Percentiles rank a stretch among this genome's conserved stretches.
Conservation (phyloP, 371 early-diverging fungal species). For the Mucor saturninus region DNA sequence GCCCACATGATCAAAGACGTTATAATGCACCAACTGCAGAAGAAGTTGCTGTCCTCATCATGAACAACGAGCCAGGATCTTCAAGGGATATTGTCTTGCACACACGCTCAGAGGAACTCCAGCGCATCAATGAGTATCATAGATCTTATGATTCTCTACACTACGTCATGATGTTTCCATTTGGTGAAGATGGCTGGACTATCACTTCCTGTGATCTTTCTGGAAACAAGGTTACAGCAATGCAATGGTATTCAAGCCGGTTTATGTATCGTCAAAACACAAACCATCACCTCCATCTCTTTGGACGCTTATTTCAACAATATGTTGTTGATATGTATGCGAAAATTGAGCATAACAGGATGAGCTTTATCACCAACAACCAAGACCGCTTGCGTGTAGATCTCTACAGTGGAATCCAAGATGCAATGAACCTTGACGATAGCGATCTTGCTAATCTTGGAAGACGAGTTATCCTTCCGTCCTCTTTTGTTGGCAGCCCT, state of each 20-base stretch:
- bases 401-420: neutral
- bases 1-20: neutral
- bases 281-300: neutral
- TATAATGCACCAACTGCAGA: neutral
- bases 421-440: neutral
- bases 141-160: slow-evolving; percentile 1
- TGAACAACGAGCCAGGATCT: neutral
- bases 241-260: neutral
- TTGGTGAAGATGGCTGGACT: neutral
- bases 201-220: neutral
- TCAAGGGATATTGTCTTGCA: neutral
- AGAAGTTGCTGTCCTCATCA: neutral
- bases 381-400: slow-evolving; percentile 1
- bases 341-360: neutral
- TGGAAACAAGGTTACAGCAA: neutral
- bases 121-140: too few species aligned
- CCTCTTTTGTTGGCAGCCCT: slow-evolving; percentile 33
- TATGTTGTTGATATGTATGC: slow-evolving; percentile 9
- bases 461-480: slow-evolving; percentile 8
- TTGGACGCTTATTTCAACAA: slow-evolving; percentile 4
- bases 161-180: neutral
- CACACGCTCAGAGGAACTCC: too few species aligned
- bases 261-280: neutral
- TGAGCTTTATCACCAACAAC: neutral
- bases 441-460: neutral